These are phyloP conservation scores for Capillidium rhysosporum DNA, from an alignment of 371 early-diverging fungal genomes.

Conservation along the genomic window DNA sequence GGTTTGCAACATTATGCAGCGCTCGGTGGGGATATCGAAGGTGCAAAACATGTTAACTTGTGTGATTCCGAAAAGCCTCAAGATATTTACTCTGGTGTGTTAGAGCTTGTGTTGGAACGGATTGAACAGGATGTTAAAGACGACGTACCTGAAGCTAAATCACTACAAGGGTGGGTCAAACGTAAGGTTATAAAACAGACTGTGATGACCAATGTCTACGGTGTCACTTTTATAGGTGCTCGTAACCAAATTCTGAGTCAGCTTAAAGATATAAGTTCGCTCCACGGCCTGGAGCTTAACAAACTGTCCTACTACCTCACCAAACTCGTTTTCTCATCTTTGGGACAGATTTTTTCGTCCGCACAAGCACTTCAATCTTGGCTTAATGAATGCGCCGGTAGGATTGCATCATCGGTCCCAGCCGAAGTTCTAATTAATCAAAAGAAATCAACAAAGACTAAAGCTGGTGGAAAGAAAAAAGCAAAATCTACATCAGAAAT, in stretches of 20 bases:
- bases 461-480: slow-evolving; percentile 7
- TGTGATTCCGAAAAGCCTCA: slow-evolving; percentile 66
- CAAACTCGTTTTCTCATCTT: slow-evolving; percentile 57
- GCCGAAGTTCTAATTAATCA: slow-evolving; percentile 25
- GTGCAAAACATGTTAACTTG: slow-evolving; percentile 85
- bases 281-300: slow-evolving; percentile 23
- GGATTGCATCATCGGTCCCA: slow-evolving; percentile 65
- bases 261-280: slow-evolving; percentile 45
- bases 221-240: slow-evolving; percentile 93
- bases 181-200: slow-evolving; percentile 97
- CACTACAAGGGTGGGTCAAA: slow-evolving; percentile 44
- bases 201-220: slow-evolving; percentile 98
- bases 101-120: slow-evolving; percentile 42
- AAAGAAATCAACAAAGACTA: not conserved
- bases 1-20: slow-evolving; percentile 98
- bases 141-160: slow-evolving; percentile 29
- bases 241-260: slow-evolving; percentile 68
- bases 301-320: slow-evolving; percentile 50
- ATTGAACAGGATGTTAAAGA: slow-evolving; percentile 41
- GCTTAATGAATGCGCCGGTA: slow-evolving; percentile 73
- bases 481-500: slow-evolving; percentile 7
- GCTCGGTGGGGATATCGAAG: slow-evolving; percentile 80
- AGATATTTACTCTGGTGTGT: slow-evolving; percentile 88
- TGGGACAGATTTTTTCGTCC: slow-evolving; percentile 78
- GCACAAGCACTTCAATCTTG: slow-evolving; percentile 83